Conservation (phyloP, 352 stramenopile species). For the Pythium rhizo-oryzae region DNA sequence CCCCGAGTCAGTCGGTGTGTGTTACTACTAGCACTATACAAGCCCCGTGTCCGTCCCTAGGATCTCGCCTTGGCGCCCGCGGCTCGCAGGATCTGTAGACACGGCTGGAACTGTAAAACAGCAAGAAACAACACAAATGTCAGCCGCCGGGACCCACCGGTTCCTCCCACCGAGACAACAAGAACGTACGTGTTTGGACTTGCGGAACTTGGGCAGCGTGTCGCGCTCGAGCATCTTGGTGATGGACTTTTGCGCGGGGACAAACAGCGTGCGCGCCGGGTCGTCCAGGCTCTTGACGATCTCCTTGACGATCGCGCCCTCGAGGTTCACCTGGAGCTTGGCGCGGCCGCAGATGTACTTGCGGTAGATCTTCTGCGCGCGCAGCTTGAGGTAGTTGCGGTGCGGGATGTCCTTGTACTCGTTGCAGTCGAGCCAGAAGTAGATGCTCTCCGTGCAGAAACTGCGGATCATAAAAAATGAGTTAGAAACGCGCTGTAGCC, state of each 20-base stretch:
- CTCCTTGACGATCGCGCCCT: constrained; percentile 54
- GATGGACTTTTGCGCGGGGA: constrained; percentile 62
- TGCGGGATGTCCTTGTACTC: constrained; percentile 82
- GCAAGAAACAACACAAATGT: background rate
- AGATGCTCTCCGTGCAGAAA: constrained; percentile 81
- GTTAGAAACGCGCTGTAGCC: background rate
- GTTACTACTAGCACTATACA: no score
- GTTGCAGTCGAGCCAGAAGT: constrained; percentile 86
- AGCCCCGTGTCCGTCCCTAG: no score
- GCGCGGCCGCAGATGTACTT: constrained; percentile 72
- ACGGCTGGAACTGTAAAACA: constrained; percentile 25
- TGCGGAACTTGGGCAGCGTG: constrained; percentile 72
- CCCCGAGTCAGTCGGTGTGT: no score
- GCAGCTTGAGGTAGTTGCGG: constrained; percentile 71
- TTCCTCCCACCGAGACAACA: background rate
- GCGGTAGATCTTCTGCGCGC: constrained; percentile 77
- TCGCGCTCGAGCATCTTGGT: constrained; percentile 80
- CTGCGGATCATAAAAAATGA: constrained; percentile 26
- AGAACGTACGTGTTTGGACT: constrained; percentile 69
- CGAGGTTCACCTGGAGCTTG: constrained; percentile 76
- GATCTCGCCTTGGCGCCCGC: constrained; percentile 7
- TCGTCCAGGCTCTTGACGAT: constrained; percentile 61
- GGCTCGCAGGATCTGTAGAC: constrained; percentile 21
- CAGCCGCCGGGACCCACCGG: background rate
- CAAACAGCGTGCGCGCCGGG: constrained; percentile 59